A percentile compares a stretch with the other conserved stretches of the same genome.
Evolutionary conservation across 2,329 filamentous ascomycete genomes (phyloP).

Genomic region (Juglanconis sp.): DNA sequence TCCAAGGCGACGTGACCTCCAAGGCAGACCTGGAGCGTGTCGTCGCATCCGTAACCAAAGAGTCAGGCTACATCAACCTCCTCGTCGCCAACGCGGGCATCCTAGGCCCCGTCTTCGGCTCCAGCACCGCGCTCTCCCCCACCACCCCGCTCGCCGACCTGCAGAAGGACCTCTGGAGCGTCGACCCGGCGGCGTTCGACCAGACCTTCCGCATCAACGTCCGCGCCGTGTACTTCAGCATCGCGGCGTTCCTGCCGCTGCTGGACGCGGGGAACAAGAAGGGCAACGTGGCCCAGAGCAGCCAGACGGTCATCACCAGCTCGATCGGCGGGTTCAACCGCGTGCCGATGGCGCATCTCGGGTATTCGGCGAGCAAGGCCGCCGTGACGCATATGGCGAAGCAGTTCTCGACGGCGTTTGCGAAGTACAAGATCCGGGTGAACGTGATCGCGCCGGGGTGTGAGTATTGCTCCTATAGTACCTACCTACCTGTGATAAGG

Average conservation of each 20-base stretch:
- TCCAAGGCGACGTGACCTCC: slow-evolving; percentile 31
- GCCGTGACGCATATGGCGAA: slow-evolving; percentile 65
- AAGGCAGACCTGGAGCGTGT: slow-evolving; percentile 51
- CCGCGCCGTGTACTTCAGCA: slow-evolving; percentile 63
- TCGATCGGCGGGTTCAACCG: slow-evolving; percentile 64
- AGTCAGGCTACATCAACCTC: slow-evolving; percentile 56
- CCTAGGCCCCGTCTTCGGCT: background rate
- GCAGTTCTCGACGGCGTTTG: slow-evolving; percentile 61
- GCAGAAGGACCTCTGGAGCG: slow-evolving; percentile 43
- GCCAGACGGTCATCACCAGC: slow-evolving; percentile 55
- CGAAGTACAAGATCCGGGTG: slow-evolving; percentile 54
- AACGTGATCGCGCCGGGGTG: slow-evolving; percentile 42
- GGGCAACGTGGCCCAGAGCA: slow-evolving; percentile 23
- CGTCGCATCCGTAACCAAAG: slow-evolving; percentile 48
- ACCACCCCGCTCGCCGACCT: slow-evolving; percentile 17
- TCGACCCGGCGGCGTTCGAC: slow-evolving; percentile 41
- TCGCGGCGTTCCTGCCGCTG: slow-evolving; percentile 64
- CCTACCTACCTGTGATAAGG: too few relatives aligned
- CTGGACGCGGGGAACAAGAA: slow-evolving; percentile 58
- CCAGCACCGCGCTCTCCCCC: background rate
- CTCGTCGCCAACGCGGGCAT: slow-evolving; percentile 55
- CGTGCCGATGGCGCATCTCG: slow-evolving; percentile 57
- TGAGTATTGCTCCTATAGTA: slow-evolving; percentile 26
- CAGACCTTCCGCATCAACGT: slow-evolving; percentile 60
- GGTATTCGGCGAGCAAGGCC: slow-evolving; percentile 67